Evolutionary conservation across 768 basidiomycete genomes (phyloP), one percentile per base, ranked within the genome.

Genomic region (Tricholoma furcatifolium): DNA sequence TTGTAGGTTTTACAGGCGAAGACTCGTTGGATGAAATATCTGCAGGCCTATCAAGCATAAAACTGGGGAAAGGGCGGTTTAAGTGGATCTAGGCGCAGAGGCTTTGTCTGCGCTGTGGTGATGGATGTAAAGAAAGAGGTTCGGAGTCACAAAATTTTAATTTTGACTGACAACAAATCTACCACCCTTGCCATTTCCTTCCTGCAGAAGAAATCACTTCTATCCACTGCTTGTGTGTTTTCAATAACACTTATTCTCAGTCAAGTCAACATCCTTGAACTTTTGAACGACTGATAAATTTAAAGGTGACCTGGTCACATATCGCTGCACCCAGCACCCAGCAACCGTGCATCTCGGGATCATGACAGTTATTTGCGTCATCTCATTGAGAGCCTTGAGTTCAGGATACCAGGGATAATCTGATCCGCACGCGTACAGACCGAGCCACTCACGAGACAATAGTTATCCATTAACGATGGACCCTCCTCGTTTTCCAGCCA

Each of bases 11-110:
- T 64, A 69, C 63, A 51, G 61, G 61, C 51, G 58, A 58, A 43
- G 56, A 56, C 59, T 74, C 62, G 70, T 76, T 80, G 55, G 66
- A 69, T 57, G 62, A 60, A 65, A 45, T 62, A 70, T 78, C 67
- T 51, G 67, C 64, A 57, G 72, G 77, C 66, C 77, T 83, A 77
- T 76, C 74, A 71, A 70, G 86, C 87, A 89, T 89, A 88, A 78
- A 89, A 87, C 63, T 51, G 53, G 39, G 40, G 47, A 49, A 15
- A 34, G 34, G 47, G 14, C 24, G 21, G 35, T 21, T 42, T 17
- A 24, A 18, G 23, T 31, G 18, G 46, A 43, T 55, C 31, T 48
- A 49, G 23, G 50, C 52, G 56, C 62, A 59, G 35, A 36, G 27
- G 27, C 51, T 27, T 39, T 51, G 53, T 56, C 57, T 56, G 54